A percentile compares a stretch with the other conserved stretches of the same genome.
Conservation (phyloP, 371 early-diverging fungal genomes). For the Mucor piriformis region DNA sequence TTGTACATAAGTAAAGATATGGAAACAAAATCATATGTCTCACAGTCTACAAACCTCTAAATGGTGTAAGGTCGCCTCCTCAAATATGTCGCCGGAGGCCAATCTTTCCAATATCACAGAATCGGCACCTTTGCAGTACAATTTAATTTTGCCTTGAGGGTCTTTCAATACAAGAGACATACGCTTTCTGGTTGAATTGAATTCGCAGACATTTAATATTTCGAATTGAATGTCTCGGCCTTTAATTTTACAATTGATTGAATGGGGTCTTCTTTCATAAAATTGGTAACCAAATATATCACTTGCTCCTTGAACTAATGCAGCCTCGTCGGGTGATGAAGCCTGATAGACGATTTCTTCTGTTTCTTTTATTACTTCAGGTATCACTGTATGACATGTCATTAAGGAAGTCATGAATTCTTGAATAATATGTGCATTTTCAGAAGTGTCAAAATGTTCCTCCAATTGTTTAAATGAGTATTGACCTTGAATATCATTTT, state of each 20-base stretch:
- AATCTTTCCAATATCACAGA: constrained; percentile 95
- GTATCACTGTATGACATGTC: constrained; percentile 97
- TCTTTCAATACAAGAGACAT: constrained; percentile 90
- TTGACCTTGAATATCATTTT: constrained; percentile 40
- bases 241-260: constrained; percentile 72
- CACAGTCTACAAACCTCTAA: constrained; percentile 59
- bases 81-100: constrained; percentile 68
- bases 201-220: constrained; percentile 93
- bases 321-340: constrained; percentile 90
- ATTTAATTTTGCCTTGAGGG: constrained; percentile 85
- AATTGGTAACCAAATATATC: constrained; percentile 65
- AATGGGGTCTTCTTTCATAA: constrained; percentile 75
- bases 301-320: constrained; percentile 82
- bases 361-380: constrained; percentile 62
- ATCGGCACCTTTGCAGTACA: constrained; percentile 98
- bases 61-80: constrained; percentile 71
- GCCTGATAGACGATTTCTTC: constrained; percentile 80
- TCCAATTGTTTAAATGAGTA: constrained; percentile 68
- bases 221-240: constrained; percentile 72
- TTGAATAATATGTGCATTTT: constrained; percentile 50
- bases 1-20: not conserved
- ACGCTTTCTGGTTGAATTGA: constrained; percentile 96
- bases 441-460: constrained; percentile 39
- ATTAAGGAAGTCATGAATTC: constrained; percentile 83
- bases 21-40: no score